Evolutionary conservation across 306 rosid species (phyloP).

Genomic region (Quillaja saponaria): DNA sequence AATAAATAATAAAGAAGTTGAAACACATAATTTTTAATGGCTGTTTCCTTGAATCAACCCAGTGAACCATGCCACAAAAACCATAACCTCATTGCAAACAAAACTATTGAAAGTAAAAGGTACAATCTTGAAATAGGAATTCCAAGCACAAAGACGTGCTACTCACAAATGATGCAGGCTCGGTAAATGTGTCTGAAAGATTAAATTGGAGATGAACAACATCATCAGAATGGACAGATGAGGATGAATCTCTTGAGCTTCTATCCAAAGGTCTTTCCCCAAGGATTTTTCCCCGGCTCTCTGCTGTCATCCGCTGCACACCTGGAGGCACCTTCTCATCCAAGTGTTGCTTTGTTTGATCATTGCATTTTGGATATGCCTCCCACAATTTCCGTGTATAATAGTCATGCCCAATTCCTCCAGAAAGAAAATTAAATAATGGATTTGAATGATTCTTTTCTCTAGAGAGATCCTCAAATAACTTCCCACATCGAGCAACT

Average conservation of each 20-base stretch:
- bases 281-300: slow-evolving; percentile 76
- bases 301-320: slow-evolving; percentile 72
- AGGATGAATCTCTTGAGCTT: slow-evolving; percentile 54
- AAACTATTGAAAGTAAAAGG: slow-evolving; percentile 30
- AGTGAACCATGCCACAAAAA: slow-evolving; percentile 6
- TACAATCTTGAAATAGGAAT: slow-evolving; percentile 16
- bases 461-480: slow-evolving; percentile 92
- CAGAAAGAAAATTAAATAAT: slow-evolving; percentile 77
- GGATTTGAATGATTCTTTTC: slow-evolving; percentile 87
- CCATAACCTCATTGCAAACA: slow-evolving; percentile 20
- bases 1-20: slow-evolving; percentile 16
- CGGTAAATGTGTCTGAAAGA: slow-evolving; percentile 87
- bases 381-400: slow-evolving; percentile 94
- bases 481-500: slow-evolving; percentile 92
- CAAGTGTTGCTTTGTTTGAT: slow-evolving; percentile 52
- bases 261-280: slow-evolving; percentile 86
- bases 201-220: slow-evolving; percentile 71
- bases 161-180: slow-evolving; percentile 74
- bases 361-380: slow-evolving; percentile 61
- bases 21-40: slow-evolving; percentile 5
- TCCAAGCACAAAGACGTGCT: slow-evolving; percentile 19
- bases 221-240: slow-evolving; percentile 50
- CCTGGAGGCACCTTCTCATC: slow-evolving; percentile 55
- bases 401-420: slow-evolving; percentile 89
- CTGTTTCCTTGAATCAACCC: slow-evolving; percentile 18